A percentile compares a stretch with the other conserved stretches of the same genome.
Conservation (phyloP, 106 monocot species). For the Phalaenopsis aphrodite region DNA sequence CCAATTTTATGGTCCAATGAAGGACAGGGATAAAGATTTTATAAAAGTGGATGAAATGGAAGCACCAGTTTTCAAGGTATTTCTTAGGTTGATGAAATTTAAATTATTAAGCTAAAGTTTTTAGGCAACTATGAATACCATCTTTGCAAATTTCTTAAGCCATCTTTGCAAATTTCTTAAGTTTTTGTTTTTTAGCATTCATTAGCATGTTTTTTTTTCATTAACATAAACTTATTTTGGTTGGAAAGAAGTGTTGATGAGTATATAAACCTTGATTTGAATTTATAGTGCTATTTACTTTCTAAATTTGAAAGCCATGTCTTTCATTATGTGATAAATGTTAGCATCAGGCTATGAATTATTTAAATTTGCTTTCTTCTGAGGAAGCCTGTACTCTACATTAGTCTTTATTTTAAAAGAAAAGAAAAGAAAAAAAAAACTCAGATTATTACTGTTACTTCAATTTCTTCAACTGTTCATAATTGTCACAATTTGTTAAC, state of each 20-base stretch:
- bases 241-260: not conserved
- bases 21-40: conserved; percentile 43
- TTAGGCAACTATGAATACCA: not conserved
- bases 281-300: not conserved
- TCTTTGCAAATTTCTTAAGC: not conserved
- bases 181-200: not conserved
- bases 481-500: not conserved
- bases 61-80: conserved; percentile 83
- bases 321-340: not conserved
- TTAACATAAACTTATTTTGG: not conserved
- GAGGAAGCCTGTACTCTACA: not conserved
- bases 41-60: conserved; percentile 86
- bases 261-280: not conserved
- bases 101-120: not conserved
- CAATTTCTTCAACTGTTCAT: not conserved
- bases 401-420: not conserved
- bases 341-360: not conserved
- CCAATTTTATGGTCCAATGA: conserved; percentile 95
- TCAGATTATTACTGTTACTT: not conserved
- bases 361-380: not conserved
- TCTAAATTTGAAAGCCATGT: not conserved
- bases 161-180: not conserved
- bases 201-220: not conserved
- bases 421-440: not conserved
- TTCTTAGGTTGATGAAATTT: not conserved